A percentile compares a stretch with the other conserved stretches of the same genome.
These are phyloP conservation scores for Spirogloea muscicola DNA, from an alignment of 139 green algal species.

Conservation along the genomic window DNA sequence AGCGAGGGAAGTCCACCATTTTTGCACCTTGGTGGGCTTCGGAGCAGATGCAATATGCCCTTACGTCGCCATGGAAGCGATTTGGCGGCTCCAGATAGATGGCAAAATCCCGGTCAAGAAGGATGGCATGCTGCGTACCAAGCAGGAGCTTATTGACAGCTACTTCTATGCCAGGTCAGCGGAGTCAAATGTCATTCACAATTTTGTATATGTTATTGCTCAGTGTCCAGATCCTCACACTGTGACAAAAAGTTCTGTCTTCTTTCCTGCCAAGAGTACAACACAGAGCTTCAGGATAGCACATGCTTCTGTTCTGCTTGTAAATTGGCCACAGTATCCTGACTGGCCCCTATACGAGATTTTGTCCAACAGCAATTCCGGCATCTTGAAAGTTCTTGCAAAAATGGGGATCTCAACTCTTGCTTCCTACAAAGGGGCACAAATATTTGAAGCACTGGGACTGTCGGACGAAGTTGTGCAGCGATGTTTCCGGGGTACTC, in stretches of 20 bases:
- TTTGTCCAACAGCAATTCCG: too few species aligned
- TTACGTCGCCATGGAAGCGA: conserved; percentile 80
- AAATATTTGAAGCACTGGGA: conserved; percentile 93
- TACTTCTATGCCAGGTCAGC: conserved; percentile 85
- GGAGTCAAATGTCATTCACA: too few species aligned
- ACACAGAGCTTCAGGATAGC: too few species aligned
- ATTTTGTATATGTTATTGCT: too few species aligned
- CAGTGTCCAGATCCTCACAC: too few species aligned
- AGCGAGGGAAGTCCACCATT: conserved; percentile 75
- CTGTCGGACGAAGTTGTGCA: conserved; percentile 69
- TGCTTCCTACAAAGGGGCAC: conserved; percentile 83
- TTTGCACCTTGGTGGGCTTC: conserved; percentile 83
- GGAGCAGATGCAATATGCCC: conserved; percentile 86
- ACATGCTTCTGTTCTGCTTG: too few species aligned
- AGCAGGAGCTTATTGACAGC: conserved; percentile 59
- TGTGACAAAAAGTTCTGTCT: too few species aligned
- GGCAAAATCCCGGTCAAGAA: conserved; percentile 39
- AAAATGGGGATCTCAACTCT: conserved; percentile 96
- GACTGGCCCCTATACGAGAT: too few species aligned
- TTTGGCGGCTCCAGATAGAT: conserved; percentile 30
- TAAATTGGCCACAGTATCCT: too few species aligned
- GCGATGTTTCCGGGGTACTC: conserved; percentile 76
- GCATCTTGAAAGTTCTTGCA: conserved; percentile 69
- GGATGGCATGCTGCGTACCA: conserved; percentile 35
- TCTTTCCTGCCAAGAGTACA: too few species aligned